These are phyloP conservation scores for Thalassiosira ordinaria DNA, from an alignment of 352 stramenopile species.

Conservation along the genomic window DNA sequence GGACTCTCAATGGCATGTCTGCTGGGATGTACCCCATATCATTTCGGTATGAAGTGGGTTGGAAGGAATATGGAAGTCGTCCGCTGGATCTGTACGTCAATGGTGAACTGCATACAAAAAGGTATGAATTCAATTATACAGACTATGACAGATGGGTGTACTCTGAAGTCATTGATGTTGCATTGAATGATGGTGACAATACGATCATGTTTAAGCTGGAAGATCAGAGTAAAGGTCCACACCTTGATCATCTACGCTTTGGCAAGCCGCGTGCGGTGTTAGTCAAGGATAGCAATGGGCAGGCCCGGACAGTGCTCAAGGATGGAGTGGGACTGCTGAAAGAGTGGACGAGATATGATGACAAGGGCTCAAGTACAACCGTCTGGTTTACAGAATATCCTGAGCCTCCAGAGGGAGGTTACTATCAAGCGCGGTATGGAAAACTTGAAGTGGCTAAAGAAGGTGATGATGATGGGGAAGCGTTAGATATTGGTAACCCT, in stretches of 20 bases:
- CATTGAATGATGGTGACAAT: slow-evolving; percentile 46
- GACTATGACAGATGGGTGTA: too few species aligned
- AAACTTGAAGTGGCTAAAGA: too few species aligned
- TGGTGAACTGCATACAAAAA: slow-evolving; percentile 17
- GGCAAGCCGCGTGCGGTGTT: slow-evolving; percentile 50
- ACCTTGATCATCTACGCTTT: slow-evolving; percentile 67
- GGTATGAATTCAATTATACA: slow-evolving; percentile 50
- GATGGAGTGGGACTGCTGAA: slow-evolving; percentile 29
- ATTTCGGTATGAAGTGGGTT: slow-evolving; percentile 47
- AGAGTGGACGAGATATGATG: too few species aligned
- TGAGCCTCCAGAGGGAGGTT: slow-evolving; percentile 29
- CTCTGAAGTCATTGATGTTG: slow-evolving; percentile 51
- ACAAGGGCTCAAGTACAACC: slow-evolving; percentile 11
- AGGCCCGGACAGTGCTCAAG: slow-evolving; percentile 32
- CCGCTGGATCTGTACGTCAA: slow-evolving; percentile 51
- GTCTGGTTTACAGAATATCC: too few species aligned
- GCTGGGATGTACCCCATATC: slow-evolving; percentile 48
- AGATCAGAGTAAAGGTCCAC: slow-evolving; percentile 45
- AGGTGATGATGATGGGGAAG: too few species aligned
- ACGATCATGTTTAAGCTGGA: slow-evolving; percentile 49
- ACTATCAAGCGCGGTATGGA: slow-evolving; percentile 31
- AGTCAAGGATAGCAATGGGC: slow-evolving; percentile 55
- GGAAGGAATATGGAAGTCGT: slow-evolving; percentile 44
- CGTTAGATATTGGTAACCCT: too few species aligned
- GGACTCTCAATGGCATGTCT: slow-evolving; percentile 20